Evolutionary conservation across 116 monocot genomes (phyloP).

Genomic region (Posidonia oceanica): DNA sequence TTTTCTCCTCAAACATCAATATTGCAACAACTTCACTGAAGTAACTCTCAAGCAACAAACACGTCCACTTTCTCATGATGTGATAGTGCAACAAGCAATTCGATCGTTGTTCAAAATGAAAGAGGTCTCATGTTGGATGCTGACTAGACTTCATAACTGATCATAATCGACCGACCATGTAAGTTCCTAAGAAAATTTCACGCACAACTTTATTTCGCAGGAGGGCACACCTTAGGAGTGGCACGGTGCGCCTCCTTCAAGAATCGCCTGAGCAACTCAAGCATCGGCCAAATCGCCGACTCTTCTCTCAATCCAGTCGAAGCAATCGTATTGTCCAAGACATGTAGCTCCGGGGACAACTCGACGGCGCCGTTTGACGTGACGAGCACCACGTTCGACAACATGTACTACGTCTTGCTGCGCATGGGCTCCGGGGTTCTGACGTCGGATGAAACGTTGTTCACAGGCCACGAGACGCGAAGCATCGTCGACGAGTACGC

Average conservation of each 20-base stretch:
- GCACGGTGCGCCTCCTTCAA: conserved; percentile 54
- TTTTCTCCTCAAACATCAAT: too few species aligned
- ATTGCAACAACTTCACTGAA: too few species aligned
- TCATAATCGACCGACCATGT: too few species aligned
- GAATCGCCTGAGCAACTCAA: conserved; percentile 33
- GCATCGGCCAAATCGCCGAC: conserved; percentile 26
- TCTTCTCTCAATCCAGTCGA: conserved; percentile 28
- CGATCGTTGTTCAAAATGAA: too few species aligned
- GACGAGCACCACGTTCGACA: conserved; percentile 39
- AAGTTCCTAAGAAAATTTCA: too few species aligned
- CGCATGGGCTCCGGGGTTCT: conserved; percentile 29
- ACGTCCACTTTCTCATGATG: too few species aligned
- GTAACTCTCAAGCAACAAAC: too few species aligned
- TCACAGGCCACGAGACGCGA: conserved; percentile 17
- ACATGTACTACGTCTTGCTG: conserved; percentile 34
- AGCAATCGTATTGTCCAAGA: conserved; percentile 3
- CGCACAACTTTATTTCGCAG: not conserved
- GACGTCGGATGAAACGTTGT: conserved; percentile 49
- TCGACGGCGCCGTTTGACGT: conserved; percentile 34
- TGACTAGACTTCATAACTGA: too few species aligned
- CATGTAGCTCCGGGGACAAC: conserved; percentile 31
- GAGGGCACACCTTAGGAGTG: conserved; percentile 53
- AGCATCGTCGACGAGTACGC: conserved; percentile 36
- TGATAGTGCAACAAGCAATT: too few species aligned
- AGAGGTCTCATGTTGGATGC: too few species aligned